These are phyloP conservation scores for Trichophyton simii DNA, from an alignment of 2,329 filamentous ascomycete species.

Conservation along the genomic window DNA sequence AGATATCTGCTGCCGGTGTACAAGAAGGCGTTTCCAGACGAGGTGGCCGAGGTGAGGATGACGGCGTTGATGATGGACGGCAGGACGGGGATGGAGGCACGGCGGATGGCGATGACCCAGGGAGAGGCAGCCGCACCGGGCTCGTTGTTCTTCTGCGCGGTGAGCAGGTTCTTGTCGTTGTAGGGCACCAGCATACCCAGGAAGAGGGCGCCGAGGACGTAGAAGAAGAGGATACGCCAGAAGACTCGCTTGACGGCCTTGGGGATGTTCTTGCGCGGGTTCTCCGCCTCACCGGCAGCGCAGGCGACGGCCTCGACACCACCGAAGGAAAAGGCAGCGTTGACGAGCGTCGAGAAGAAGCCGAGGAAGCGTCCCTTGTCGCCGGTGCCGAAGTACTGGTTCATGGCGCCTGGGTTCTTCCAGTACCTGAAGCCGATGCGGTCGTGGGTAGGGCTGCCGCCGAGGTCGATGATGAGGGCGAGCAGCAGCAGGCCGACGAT, in stretches of 20 bases:
- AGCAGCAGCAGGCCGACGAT: conserved; percentile 36
- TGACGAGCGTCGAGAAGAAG: conserved; percentile 40
- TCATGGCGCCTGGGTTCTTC: conserved; percentile 54
- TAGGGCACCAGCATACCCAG: conserved; percentile 57
- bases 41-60: conserved; percentile 60
- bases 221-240: conserved; percentile 45
- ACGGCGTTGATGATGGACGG: conserved; percentile 65
- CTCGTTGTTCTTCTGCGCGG: conserved; percentile 42
- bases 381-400: conserved; percentile 49
- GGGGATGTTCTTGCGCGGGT: conserved; percentile 42
- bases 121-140: conserved; percentile 52
- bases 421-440: conserved; percentile 57
- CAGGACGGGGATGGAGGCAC: conserved; percentile 54
- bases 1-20: conserved; percentile 42
- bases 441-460: conserved; percentile 46
- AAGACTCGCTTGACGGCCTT: conserved; percentile 45
- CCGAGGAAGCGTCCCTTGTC: conserved; percentile 51
- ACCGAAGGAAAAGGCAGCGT: conserved; percentile 27
- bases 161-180: conserved; percentile 38
- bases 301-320: conserved; percentile 41
- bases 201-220: conserved; percentile 43
- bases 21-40: conserved; percentile 55
- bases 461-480: conserved; percentile 48
- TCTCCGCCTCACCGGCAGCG: conserved; percentile 44
- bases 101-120: conserved; percentile 59